A percentile compares a stretch with the other conserved stretches of the same genome.
These are phyloP conservation scores for Colletotrichum cereale DNA, from an alignment of 2,329 filamentous ascomycete genomes.

Conservation along the genomic window DNA sequence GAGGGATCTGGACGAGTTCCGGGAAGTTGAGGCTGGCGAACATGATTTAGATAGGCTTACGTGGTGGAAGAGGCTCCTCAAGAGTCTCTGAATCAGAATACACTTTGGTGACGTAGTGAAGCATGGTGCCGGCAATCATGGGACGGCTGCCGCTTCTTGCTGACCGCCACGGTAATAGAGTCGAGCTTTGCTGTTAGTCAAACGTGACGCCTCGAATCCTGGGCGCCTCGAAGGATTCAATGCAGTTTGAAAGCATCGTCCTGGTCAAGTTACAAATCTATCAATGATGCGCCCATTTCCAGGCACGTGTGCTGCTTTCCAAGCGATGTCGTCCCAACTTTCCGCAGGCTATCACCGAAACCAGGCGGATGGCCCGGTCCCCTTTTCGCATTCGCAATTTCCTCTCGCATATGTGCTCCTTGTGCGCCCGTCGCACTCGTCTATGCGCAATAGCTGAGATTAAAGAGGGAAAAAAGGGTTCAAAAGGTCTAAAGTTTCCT, in stretches of 20 bases:
- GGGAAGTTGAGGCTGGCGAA: conserved; percentile 48
- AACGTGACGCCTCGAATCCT: neutral
- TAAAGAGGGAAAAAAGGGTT: neutral
- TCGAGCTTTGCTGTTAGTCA: neutral
- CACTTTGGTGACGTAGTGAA: neutral
- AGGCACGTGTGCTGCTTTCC: neutral
- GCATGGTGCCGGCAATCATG: neutral
- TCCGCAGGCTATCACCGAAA: neutral
- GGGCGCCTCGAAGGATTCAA: neutral
- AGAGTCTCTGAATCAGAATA: conserved; percentile 51
- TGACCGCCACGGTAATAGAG: neutral
- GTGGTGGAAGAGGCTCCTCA: conserved; percentile 59
- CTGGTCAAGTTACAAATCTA: neutral
- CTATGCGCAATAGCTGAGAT: neutral
- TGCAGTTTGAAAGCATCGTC: neutral
- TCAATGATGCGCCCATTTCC: too few relatives aligned
- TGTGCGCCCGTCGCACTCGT: conserved; percentile 5
- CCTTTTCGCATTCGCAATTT: conserved; percentile 19
- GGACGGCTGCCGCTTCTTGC: neutral
- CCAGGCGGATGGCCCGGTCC: neutral
- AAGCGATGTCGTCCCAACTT: neutral
- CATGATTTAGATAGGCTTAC: conserved; percentile 44
- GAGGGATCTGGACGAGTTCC: conserved; percentile 64
- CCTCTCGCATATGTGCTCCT: neutral
- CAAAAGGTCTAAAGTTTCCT: neutral